Percentiles rank a stretch among this genome's conserved stretches.
Conservation (phyloP, 1,139 yeast genomes). For the Pichia sp. region DNA sequence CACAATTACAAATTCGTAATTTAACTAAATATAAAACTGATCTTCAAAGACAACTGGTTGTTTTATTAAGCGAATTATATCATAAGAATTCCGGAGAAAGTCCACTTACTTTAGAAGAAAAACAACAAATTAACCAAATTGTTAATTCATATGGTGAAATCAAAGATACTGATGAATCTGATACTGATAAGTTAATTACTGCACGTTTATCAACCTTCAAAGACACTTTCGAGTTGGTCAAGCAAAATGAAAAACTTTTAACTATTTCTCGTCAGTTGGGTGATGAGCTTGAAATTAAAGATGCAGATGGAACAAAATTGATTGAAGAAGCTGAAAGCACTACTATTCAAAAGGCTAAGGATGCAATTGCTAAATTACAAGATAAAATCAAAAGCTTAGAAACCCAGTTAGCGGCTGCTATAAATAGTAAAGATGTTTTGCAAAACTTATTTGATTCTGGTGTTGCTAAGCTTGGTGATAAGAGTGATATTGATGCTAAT, state of each 20-base stretch:
- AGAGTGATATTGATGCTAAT: slow-evolving; percentile 18
- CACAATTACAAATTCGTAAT: slow-evolving; percentile 34
- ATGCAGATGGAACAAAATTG: slow-evolving; percentile 52
- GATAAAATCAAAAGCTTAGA: slow-evolving; percentile 50
- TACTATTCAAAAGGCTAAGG: slow-evolving; percentile 45
- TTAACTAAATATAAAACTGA: slow-evolving; percentile 59
- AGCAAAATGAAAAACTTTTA: slow-evolving; percentile 66
- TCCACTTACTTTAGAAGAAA: slow-evolving; percentile 27
- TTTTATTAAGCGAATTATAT: slow-evolving; percentile 61
- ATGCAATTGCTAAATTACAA: slow-evolving; percentile 64
- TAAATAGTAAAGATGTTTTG: slow-evolving; percentile 62
- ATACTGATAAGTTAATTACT: slow-evolving; percentile 65
- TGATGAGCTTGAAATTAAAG: slow-evolving; percentile 54
- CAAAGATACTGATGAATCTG: slow-evolving; percentile 46
- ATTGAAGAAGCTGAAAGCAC: slow-evolving; percentile 36
- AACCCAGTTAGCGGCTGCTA: slow-evolving; percentile 45
- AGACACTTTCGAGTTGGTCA: slow-evolving; percentile 60
- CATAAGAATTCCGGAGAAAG: slow-evolving; percentile 40
- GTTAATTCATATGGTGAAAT: slow-evolving; percentile 36
- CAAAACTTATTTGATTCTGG: slow-evolving; percentile 32
- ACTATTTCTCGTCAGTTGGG: slow-evolving; percentile 65
- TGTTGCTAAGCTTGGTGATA: slow-evolving; percentile 29
- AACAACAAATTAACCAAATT: slow-evolving; percentile 20
- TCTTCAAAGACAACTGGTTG: slow-evolving; percentile 73
- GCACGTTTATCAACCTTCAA: slow-evolving; percentile 68